Conservation (phyloP, 2,329 filamentous ascomycete species). For the Paradendryphiella salina region DNA sequence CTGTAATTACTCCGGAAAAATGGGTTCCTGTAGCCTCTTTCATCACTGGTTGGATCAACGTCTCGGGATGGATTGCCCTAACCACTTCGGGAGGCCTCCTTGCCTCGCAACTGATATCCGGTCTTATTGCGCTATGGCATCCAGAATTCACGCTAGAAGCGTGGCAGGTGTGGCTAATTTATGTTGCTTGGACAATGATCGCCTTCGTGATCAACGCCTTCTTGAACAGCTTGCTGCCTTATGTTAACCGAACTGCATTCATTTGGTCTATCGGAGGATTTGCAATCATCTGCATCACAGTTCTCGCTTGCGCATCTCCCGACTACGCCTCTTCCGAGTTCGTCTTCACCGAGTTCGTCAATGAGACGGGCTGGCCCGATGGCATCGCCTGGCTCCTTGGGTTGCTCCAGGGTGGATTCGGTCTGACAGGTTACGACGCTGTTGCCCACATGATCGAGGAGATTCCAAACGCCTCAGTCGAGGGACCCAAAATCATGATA, state of each 20-base stretch:
- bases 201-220: constrained; percentile 69
- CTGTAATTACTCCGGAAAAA: constrained; percentile 62
- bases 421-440: constrained; percentile 59
- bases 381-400: constrained; percentile 61
- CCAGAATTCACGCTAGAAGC: constrained; percentile 60
- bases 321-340: constrained; percentile 66
- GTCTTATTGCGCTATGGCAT: constrained; percentile 65
- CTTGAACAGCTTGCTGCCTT: constrained; percentile 63
- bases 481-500: constrained; percentile 69
- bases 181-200: constrained; percentile 64
- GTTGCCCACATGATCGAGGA: constrained; percentile 62
- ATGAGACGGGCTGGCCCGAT: constrained; percentile 70
- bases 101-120: constrained; percentile 67
- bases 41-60: constrained; percentile 73
- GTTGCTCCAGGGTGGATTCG: constrained; percentile 58
- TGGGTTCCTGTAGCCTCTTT: constrained; percentile 68
- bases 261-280: constrained; percentile 73
- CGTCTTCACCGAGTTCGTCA: constrained; percentile 70
- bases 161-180: constrained; percentile 76
- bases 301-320: constrained; percentile 67
- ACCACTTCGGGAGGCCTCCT: constrained; percentile 70
- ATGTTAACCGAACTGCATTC: constrained; percentile 69
- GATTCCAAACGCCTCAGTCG: constrained; percentile 60
- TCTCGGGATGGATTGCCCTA: constrained; percentile 69
- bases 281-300: constrained; percentile 68